Evolutionary conservation across 2,329 filamentous ascomycete genomes (phyloP).

Genomic region (Lachnellula suecica): DNA sequence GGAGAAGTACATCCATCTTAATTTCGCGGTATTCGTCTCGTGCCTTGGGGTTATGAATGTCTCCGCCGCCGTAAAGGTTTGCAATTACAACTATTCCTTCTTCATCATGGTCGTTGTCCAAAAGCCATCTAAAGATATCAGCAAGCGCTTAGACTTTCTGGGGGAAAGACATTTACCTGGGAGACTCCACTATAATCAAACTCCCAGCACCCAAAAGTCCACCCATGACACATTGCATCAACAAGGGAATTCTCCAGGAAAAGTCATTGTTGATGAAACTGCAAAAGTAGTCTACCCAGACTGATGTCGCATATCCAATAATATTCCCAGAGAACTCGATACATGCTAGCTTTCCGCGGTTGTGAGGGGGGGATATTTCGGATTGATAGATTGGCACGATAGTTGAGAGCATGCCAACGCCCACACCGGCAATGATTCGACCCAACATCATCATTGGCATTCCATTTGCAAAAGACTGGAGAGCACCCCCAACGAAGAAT

Average conservation of each 20-base stretch:
- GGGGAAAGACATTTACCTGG: constrained; percentile 56
- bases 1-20: constrained; percentile 94
- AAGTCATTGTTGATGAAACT: constrained; percentile 82
- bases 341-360: constrained; percentile 90
- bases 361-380: constrained; percentile 94
- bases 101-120: constrained; percentile 97
- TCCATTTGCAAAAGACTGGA: constrained; percentile 78
- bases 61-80: constrained; percentile 92
- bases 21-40: constrained; percentile 97
- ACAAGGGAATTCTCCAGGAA: constrained; percentile 86
- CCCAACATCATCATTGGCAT: constrained; percentile 90
- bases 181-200: constrained; percentile 93
- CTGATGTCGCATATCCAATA: constrained; percentile 89
- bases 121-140: constrained; percentile 73
- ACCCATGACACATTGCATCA: constrained; percentile 96
- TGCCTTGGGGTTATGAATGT: constrained; percentile 90
- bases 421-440: constrained; percentile 79
- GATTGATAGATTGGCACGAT: constrained; percentile 94
- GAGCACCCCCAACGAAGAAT: constrained; percentile 79
- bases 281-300: constrained; percentile 98
- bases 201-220: constrained; percentile 80
- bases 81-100: constrained; percentile 98
- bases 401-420: constrained; percentile 84
- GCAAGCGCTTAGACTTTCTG: constrained; percentile 1
- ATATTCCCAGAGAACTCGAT: constrained; percentile 99